These are phyloP conservation scores for Phyllosticta citribraziliensis DNA, from an alignment of 2,329 filamentous ascomycete genomes.

Conservation along the genomic window DNA sequence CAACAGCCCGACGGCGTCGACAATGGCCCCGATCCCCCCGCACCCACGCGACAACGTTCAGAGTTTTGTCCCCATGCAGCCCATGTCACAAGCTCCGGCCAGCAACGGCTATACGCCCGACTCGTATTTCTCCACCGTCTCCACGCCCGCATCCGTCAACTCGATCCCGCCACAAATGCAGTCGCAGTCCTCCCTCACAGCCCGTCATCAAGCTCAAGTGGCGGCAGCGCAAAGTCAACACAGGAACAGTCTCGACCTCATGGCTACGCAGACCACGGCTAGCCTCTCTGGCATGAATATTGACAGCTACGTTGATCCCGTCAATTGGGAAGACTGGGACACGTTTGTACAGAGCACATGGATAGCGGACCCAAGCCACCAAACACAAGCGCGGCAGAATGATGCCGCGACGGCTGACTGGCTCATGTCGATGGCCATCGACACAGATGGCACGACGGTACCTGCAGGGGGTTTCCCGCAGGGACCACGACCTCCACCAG, in stretches of 20 bases:
- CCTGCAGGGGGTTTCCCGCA: not conserved
- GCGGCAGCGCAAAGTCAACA: not conserved
- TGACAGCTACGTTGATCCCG: conserved; percentile 4
- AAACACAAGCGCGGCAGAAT: not conserved
- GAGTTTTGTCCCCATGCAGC: not conserved
- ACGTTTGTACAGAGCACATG: conserved; percentile 9
- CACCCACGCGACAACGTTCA: conserved; percentile 2
- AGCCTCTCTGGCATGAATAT: conserved; percentile 2
- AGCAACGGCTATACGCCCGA: not conserved
- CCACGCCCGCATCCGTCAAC: not conserved
- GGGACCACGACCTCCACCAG: not conserved
- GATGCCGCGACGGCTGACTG: conserved; percentile 6
- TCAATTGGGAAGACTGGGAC: conserved; percentile 9
- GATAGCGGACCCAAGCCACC: not conserved
- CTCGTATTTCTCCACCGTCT: not conserved
- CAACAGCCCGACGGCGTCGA: not conserved
- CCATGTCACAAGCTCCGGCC: not conserved
- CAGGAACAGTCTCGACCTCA: not conserved
- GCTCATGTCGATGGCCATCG: conserved; percentile 1
- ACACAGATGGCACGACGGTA: not conserved
- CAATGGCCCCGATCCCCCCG: not conserved
- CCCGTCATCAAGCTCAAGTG: not conserved
- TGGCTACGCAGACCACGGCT: not conserved
- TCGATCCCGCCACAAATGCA: not conserved
- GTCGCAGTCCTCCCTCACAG: not conserved